Evolutionary conservation across 148 eudicot genomes (phyloP), one percentile per base, ranked within the genome.

Genomic region (Heliosperma pusillum): DNA sequence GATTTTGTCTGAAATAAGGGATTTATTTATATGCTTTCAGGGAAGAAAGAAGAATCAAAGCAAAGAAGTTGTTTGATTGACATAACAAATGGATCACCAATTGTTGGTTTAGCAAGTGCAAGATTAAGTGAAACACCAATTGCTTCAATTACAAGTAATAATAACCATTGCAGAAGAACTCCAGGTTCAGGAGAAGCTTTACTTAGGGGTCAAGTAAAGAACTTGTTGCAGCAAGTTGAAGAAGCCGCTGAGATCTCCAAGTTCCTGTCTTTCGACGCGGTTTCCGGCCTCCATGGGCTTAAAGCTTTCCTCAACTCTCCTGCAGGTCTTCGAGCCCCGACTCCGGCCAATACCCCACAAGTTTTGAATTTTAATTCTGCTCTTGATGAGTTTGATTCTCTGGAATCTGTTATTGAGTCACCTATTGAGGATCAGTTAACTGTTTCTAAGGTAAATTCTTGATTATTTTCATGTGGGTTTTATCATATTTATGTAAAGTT

Each of bases 171-270:
- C 74, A 83, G 78, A 70, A 75, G 71, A 20, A 94, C 97, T 17
- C 98, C 98, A 5, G 96, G 96, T 5, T 92, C 97, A 16, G 98
- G 98, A 0, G 97, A 95, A 80, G 90, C 92, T 15, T 74, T 95
- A 53, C 86, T 95, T 56, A 84, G 98, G 75, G 88, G 88, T 3
- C 96, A 92, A 77, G 97, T 91, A 52, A 89, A 89, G 87, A 90
- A 82, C 63, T 83, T 94, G 20, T 55, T 94, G 81, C 96, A 94
- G 25, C 91, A 88, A 56, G 97, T 90, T 66, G 97, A 87, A 79
- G 93, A 91, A 82, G 97, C 83, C 64, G 86, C 89, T 21, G 93
- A 82, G 79, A 63, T 88, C 12, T 84, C 89, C 0, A 88, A 88
- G 57, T 74, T 90, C 30, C 40, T 70, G 20, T 83, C 80, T 4